Base-by-base conservation (phyloP, 1,284 basidiomycete genomes). In the Phylloboletellus chloephorus region DNA sequence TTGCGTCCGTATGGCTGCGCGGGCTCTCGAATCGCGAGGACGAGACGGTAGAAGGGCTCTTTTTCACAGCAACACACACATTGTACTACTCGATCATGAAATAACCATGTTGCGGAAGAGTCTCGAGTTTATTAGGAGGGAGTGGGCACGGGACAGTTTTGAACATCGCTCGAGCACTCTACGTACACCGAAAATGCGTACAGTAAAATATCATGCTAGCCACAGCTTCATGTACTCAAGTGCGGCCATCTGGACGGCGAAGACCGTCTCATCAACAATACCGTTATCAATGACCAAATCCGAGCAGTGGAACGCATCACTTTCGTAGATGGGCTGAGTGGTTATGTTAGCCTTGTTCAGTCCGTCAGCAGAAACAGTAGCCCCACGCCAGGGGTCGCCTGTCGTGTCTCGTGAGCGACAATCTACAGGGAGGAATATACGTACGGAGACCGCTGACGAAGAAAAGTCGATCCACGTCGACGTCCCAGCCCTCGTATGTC, bases 371-470 rank as follows among this genome's bases (percentile, higher is more conserved):
- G 82, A 83, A 11, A 82, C 64, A 0, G 82, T 84, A 6, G 74
- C 74, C 44, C 80, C 79, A 45, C 73, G 71, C 82, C 82, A 86
- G n/a, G 82, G 81, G 54, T 85, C 82, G 35, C 78, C 81, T 81
- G 31, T 43, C 15, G 10, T 3, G 49, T 30, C 19, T 40, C 3
- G 45, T 39, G 13, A 44, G 37, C 17, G 39, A 32, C 2, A 32
- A 48, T 23, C 8, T 12, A 24, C 21, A 22, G 7, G 8, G 5
- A 34, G 12, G 19, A 31, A 34, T 4, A 15, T 11, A 69, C 79
- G 46, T 51, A 82, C 82, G 74, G 33, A 68, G 60, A 30, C 80
- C 81, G 41, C 80, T 85, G 15, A 78, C 79, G 51, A 83, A 82
- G 70, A 86, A 82, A 1, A 87, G 61, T 13, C 72, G 68, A 38